These are phyloP conservation scores for Acacia concinna DNA, from an alignment of 331 rosid genomes.

Conservation along the genomic window DNA sequence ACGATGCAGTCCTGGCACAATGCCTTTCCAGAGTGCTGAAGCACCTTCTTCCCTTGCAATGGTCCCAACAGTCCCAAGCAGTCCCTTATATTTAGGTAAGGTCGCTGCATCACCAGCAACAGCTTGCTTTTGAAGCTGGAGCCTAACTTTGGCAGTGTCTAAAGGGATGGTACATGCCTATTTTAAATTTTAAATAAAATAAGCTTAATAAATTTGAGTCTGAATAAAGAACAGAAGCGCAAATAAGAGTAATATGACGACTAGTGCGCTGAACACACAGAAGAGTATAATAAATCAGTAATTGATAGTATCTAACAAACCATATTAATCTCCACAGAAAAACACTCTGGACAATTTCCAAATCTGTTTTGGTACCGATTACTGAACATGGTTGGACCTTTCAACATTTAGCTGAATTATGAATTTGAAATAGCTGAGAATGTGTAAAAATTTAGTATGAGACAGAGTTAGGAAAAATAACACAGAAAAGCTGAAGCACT, in stretches of 20 bases:
- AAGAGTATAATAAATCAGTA: not conserved
- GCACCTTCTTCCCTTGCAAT: slow-evolving; percentile 91
- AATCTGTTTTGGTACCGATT: not conserved
- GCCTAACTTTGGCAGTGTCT: slow-evolving; percentile 99
- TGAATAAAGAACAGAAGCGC: slow-evolving; percentile 19
- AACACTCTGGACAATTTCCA: not conserved
- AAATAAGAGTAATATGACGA: not conserved
- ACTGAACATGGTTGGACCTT: not conserved
- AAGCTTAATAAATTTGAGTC: not conserved
- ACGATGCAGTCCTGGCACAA: slow-evolving; percentile 89
- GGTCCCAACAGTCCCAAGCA: slow-evolving; percentile 87
- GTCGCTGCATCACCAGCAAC: slow-evolving; percentile 55
- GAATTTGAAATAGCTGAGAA: not conserved
- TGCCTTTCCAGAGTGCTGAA: slow-evolving; percentile 86
- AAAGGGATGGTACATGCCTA: slow-evolving; percentile 86
- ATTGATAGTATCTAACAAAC: not conserved
- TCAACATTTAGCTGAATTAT: not conserved
- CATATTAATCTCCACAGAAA: not conserved
- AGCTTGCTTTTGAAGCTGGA: slow-evolving; percentile 88
- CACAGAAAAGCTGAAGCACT: not conserved
- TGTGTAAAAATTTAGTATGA: not conserved
- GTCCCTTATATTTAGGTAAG: slow-evolving; percentile 82
- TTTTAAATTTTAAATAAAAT: slow-evolving; percentile 30
- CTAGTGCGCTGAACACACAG: not conserved
- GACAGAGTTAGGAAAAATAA: not conserved